Conservation (phyloP, 1,284 basidiomycete species). For the Malassezia cuniculi region DNA sequence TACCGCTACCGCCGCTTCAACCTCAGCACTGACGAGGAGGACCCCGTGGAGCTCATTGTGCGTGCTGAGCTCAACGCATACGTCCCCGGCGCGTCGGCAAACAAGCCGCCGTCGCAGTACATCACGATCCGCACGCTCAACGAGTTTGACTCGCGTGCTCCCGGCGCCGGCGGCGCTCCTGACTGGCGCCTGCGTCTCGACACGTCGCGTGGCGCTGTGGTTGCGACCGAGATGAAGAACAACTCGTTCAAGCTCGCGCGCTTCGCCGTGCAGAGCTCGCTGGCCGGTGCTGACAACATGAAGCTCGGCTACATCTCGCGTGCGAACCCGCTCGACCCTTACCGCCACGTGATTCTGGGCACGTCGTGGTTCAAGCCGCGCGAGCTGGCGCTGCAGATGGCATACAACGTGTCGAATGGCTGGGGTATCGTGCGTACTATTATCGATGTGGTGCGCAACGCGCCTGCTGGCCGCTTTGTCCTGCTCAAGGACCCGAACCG, state of each 20-base stretch:
- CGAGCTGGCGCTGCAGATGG: constrained; percentile 89
- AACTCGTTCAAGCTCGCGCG: constrained; percentile 96
- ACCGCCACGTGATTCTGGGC: constrained; percentile 86
- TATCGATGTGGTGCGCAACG: constrained; percentile 34
- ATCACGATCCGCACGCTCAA: constrained; percentile 83
- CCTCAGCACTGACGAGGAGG: constrained; percentile 76
- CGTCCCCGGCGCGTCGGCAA: constrained; percentile 34
- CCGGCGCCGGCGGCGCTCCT: constrained; percentile 79
- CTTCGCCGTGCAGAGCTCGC: constrained; percentile 88
- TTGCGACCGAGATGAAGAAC: constrained; percentile 99
- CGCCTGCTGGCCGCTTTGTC: constrained; percentile 37
- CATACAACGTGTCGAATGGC: constrained; percentile 85
- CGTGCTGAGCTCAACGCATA: constrained; percentile 94
- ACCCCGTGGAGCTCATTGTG: constrained; percentile 66
- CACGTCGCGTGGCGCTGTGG: constrained; percentile 89
- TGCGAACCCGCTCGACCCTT: constrained; percentile 80
- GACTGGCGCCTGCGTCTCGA: constrained; percentile 96
- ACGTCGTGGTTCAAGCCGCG: constrained; percentile 86
- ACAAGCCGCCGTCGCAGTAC: constrained; percentile 20
- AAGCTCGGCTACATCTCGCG: constrained; percentile 96
- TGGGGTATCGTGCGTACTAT: constrained; percentile 75
- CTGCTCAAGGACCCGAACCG: constrained; percentile 44
- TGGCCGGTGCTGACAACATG: constrained; percentile 90
- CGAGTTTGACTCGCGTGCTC: constrained; percentile 86
- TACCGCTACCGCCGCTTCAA: constrained; percentile 96